Evolutionary conservation across 805 yeast genomes (phyloP).

Genomic region (Grigorovia transvaalensis): DNA sequence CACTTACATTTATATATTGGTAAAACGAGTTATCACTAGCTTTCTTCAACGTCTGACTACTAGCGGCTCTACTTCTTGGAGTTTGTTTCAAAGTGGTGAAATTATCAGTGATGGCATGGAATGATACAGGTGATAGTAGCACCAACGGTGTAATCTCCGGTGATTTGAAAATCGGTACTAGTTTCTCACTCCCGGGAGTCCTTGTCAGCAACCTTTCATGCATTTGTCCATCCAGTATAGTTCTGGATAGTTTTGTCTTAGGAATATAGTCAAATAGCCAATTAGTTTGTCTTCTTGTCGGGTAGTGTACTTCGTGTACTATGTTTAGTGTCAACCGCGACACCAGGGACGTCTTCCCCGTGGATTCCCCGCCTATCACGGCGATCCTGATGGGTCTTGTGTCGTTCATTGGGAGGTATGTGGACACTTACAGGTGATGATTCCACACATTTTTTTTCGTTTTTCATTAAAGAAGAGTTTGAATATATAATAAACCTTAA

Average conservation of each 20-base stretch:
- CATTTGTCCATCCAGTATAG: constrained; percentile 39
- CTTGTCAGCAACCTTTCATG: constrained; percentile 31
- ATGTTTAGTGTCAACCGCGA: constrained; percentile 38
- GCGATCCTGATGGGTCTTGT: constrained; percentile 45
- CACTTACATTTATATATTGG: not conserved
- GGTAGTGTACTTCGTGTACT: constrained; percentile 62
- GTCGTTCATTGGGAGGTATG: not conserved
- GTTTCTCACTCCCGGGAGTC: constrained; percentile 21
- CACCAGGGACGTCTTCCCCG: constrained; percentile 53
- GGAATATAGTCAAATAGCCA: constrained; percentile 48
- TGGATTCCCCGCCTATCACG: constrained; percentile 46
- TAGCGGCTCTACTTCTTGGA: constrained; percentile 10
- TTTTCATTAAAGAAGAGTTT: not conserved
- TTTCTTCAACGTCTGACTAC: constrained; percentile 5
- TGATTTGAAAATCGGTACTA: constrained; percentile 24
- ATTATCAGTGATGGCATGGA: constrained; percentile 26
- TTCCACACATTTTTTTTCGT: not conserved
- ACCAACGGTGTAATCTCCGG: constrained; percentile 24
- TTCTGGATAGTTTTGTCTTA: constrained; percentile 27
- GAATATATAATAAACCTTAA: not conserved
- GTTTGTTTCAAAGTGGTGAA: constrained; percentile 13
- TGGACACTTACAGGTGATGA: not conserved
- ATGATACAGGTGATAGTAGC: constrained; percentile 31
- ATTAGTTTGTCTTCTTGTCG: constrained; percentile 54
- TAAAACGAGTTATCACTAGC: not conserved